Percentiles rank a stretch among this genome's conserved stretches.
These are phyloP conservation scores for Kodamaea neixiangensis DNA, from an alignment of 805 yeast species.

Conservation along the genomic window DNA sequence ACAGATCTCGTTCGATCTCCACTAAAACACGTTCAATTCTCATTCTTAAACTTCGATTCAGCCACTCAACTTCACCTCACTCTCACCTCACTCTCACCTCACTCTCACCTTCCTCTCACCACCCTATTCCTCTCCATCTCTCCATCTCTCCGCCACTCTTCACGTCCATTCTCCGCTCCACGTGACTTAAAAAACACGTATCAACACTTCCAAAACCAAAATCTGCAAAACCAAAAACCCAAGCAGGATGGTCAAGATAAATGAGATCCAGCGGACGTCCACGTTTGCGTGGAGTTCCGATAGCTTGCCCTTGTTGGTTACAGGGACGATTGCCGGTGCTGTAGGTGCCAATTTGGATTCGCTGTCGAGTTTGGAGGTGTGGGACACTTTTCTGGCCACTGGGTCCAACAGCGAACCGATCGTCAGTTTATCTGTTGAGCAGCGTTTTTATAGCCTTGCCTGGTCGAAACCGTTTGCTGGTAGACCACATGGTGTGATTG, in stretches of 20 bases:
- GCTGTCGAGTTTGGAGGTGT: slow-evolving; percentile 73
- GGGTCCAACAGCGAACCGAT: slow-evolving; percentile 30
- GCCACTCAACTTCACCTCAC: too few relatives aligned
- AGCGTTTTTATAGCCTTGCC: slow-evolving; percentile 70
- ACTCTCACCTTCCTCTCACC: background rate
- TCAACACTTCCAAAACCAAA: background rate
- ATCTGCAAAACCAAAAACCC: slow-evolving; percentile 1
- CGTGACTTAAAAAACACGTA: background rate
- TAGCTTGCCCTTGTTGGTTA: slow-evolving; percentile 71
- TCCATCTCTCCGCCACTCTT: background rate
- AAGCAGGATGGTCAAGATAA: slow-evolving; percentile 68
- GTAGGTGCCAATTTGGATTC: slow-evolving; percentile 86
- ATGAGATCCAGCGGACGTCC: slow-evolving; percentile 82
- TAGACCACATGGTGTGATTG: slow-evolving; percentile 59
- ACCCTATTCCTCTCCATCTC: background rate
- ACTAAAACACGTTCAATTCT: too few relatives aligned
- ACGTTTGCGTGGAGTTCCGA: slow-evolving; percentile 96
- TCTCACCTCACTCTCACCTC: too few relatives aligned
- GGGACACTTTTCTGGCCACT: slow-evolving; percentile 59
- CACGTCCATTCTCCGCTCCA: too few relatives aligned
- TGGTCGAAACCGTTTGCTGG: slow-evolving; percentile 68
- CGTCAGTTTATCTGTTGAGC: slow-evolving; percentile 36
- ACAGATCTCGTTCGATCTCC: too few relatives aligned
- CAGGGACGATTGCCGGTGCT: slow-evolving; percentile 96
- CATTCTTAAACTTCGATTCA: too few relatives aligned